Evolutionary conservation across 75 land plant genomes (phyloP).

Genomic region (Sequoiadendron giganteum): DNA sequence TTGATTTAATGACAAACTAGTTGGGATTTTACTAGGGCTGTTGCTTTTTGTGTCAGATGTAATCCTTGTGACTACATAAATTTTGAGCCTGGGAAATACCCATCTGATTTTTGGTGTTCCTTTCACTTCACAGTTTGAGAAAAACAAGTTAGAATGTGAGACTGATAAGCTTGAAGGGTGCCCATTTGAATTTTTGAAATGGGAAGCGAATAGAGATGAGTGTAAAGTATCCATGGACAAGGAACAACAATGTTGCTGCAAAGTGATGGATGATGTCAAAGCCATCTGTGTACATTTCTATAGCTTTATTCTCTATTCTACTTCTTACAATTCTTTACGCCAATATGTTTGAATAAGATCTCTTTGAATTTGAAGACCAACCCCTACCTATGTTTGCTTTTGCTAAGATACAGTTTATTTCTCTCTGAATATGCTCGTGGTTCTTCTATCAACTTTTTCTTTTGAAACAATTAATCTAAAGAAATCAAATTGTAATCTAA

Average conservation of each 20-base stretch:
- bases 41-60: slow-evolving; percentile 18
- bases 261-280: neutral
- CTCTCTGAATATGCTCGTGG: too few relatives aligned
- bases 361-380: too few relatives aligned
- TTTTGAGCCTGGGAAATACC: neutral
- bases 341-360: too few relatives aligned
- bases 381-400: too few relatives aligned
- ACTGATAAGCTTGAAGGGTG: slow-evolving; percentile 22
- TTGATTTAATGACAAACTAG: too few relatives aligned
- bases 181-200: neutral
- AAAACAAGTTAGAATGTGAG: slow-evolving; percentile 32
- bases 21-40: slow-evolving; percentile 44
- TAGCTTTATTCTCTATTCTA: too few relatives aligned
- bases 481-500: too few relatives aligned
- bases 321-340: too few relatives aligned
- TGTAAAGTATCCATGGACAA: slow-evolving; percentile 4
- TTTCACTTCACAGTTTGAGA: neutral
- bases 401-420: too few relatives aligned
- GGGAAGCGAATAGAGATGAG: slow-evolving; percentile 22
- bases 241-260: neutral
- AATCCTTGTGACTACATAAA: slow-evolving; percentile 31
- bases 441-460: too few relatives aligned
- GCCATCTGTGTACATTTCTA: neutral
- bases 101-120: slow-evolving; percentile 3
- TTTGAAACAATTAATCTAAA: too few relatives aligned